Evolutionary conservation across 768 basidiomycete species (phyloP), one percentile per base, ranked within the genome.

Genomic region (Hydnomerulius pinastri): DNA sequence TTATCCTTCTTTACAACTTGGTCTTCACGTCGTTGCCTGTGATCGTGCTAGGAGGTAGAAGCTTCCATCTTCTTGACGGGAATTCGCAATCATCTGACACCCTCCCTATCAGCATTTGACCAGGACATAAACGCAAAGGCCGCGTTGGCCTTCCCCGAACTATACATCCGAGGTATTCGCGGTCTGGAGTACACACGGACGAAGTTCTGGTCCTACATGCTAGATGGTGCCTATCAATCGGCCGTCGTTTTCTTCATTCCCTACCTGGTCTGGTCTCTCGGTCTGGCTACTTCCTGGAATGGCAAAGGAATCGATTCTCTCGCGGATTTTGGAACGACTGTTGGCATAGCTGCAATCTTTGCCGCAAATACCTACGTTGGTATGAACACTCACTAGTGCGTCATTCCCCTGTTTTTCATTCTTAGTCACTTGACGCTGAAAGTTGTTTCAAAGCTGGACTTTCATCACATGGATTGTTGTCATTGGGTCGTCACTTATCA

Each of bases 181-280:
- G 93, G 95, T 18, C 76, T 94, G 13, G 96, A 97, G 61, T 98
- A 97, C 70, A 97, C 94, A 15, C 83, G 92, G 9, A 55, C 73
- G 44, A 93, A 90, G 72, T 98, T 98, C 72, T 98, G 93, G 92
- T 64, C 86, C 47, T 97, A 94, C 71, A 97, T 98, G 90, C 66
- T 82, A 6, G 96, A 98, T 65, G 95, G 95, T 23, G 71, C 98
- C 28, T 98, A 97, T 69, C 96, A 98, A 63, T 96, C 94, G 0
- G 83, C 74, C 0, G 81, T 92, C 50, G 81, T 93, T 27, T 94
- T 86, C 72, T 95, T 88, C 73, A 77, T 98, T 60, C 92, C 95
- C 0, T 97, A 82, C 65, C 65, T 83, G 38, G 80, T 78, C 18
- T 90, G 89, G 85, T 79, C 78, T 1, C 64, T 86, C 13, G 87